Percentiles rank a stretch among this genome's conserved stretches.
Conservation (phyloP, 345 rosid species). For the Moricandia arvensis region DNA sequence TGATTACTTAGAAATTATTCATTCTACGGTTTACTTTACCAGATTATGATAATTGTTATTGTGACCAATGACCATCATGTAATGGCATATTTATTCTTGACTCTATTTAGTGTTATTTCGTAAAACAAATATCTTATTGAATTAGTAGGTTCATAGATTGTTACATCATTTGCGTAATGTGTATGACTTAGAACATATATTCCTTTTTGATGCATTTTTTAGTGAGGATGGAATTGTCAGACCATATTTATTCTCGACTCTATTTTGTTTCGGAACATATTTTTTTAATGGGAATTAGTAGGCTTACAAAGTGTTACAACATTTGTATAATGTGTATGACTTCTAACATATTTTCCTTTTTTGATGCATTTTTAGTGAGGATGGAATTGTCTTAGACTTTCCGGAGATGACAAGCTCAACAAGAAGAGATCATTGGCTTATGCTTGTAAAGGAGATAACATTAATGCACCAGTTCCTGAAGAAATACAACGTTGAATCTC, state of each 20-base stretch:
- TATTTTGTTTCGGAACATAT: background rate
- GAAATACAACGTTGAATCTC: constrained; percentile 47
- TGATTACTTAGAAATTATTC: too few species aligned
- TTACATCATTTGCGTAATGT: background rate
- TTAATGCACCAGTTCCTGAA: constrained; percentile 70
- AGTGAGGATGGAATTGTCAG: constrained; percentile 68
- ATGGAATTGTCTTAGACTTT: constrained; percentile 80
- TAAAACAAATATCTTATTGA: too few species aligned
- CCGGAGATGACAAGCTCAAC: constrained; percentile 93
- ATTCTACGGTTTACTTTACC: too few species aligned
- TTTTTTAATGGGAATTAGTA: background rate
- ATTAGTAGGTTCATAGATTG: too few species aligned
- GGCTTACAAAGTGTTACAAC: too few species aligned
- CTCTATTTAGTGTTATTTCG: too few species aligned
- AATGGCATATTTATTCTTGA: too few species aligned
- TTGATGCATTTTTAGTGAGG: constrained; percentile 43
- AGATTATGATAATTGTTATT: too few species aligned
- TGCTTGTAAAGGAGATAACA: constrained; percentile 61
- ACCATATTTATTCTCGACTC: background rate
- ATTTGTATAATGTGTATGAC: background rate
- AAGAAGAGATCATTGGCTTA: constrained; percentile 87
- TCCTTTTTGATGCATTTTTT: background rate
- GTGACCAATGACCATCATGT: too few species aligned
- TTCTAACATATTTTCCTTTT: background rate
- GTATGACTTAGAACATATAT: background rate